Conservation (phyloP, 805 yeast genomes). For the Yamadazyma phyllophila region DNA sequence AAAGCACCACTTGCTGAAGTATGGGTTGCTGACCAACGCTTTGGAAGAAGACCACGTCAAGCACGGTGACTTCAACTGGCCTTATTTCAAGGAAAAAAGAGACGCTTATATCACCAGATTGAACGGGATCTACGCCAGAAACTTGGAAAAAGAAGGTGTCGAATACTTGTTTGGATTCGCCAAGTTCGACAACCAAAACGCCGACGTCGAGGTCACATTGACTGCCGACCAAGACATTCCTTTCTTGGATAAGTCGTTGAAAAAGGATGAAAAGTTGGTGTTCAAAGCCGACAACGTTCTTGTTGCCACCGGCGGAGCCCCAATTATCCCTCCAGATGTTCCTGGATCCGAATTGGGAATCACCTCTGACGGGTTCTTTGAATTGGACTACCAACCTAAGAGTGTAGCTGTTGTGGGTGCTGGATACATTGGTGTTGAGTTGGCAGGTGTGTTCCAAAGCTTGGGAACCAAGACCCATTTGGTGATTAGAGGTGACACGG, state of each 20-base stretch:
- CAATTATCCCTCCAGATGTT: constrained; percentile 65
- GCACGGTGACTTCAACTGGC: constrained; percentile 72
- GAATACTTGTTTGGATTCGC: constrained; percentile 88
- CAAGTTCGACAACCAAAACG: constrained; percentile 57
- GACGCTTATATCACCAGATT: constrained; percentile 87
- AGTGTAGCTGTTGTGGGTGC: constrained; percentile 95
- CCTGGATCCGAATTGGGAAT: constrained; percentile 83
- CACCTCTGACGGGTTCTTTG: constrained; percentile 89
- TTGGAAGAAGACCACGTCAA: constrained; percentile 41
- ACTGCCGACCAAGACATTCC: constrained; percentile 39
- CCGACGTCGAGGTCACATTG: constrained; percentile 72
- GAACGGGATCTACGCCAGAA: constrained; percentile 90
- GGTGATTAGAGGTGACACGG: constrained; percentile 87
- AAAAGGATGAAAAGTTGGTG: constrained; percentile 52
- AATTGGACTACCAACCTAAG: constrained; percentile 78
- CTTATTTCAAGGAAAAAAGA: constrained; percentile 74
- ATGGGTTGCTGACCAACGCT: constrained; percentile 70
- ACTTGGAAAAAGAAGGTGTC: constrained; percentile 84
- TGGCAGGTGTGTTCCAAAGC: constrained; percentile 90
- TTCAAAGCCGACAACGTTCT: constrained; percentile 81
- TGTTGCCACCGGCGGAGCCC: constrained; percentile 92
- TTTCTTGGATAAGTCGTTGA: constrained; percentile 27
- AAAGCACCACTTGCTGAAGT: constrained; percentile 70
- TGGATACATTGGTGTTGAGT: constrained; percentile 95
- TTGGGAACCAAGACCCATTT: constrained; percentile 84